Evolutionary conservation across 2,329 filamentous ascomycete species (phyloP).

Genomic region (Periconia macrospinosa): DNA sequence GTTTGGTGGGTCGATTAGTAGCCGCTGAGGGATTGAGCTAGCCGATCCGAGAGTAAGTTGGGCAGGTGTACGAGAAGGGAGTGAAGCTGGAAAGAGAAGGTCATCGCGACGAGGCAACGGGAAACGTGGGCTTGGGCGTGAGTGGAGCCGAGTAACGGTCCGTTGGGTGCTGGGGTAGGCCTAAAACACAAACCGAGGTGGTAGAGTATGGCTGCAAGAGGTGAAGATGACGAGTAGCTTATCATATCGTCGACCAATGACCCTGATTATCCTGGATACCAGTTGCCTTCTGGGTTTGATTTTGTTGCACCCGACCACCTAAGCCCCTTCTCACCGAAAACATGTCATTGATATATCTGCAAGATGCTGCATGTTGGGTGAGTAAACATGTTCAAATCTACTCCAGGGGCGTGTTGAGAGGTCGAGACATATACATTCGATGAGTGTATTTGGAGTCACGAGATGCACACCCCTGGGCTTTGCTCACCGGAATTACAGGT

Average conservation of each 20-base stretch:
- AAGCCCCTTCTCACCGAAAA: background rate
- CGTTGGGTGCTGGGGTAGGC: background rate
- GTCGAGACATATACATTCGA: background rate
- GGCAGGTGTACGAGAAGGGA: background rate
- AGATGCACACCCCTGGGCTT: background rate
- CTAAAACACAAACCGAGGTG: background rate
- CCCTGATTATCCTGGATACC: background rate
- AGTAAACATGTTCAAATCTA: background rate
- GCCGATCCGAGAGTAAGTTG: background rate
- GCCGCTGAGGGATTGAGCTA: background rate
- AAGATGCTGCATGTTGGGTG: background rate
- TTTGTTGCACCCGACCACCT: background rate
- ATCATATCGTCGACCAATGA: background rate
- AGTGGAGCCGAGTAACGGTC: conserved; percentile 1
- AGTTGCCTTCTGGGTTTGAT: background rate
- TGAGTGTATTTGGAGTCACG: background rate
- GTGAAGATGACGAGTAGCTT: background rate
- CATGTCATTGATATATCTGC: background rate
- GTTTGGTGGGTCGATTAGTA: conserved; percentile 4
- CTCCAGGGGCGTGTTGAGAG: background rate
- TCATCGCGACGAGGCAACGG: background rate
- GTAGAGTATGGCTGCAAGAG: background rate
- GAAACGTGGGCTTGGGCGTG: background rate
- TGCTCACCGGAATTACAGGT: conserved; percentile 5
- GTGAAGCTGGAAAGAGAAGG: background rate